Base-by-base conservation (phyloP, 768 basidiomycete genomes). In the Gymnopilus junonius region DNA sequence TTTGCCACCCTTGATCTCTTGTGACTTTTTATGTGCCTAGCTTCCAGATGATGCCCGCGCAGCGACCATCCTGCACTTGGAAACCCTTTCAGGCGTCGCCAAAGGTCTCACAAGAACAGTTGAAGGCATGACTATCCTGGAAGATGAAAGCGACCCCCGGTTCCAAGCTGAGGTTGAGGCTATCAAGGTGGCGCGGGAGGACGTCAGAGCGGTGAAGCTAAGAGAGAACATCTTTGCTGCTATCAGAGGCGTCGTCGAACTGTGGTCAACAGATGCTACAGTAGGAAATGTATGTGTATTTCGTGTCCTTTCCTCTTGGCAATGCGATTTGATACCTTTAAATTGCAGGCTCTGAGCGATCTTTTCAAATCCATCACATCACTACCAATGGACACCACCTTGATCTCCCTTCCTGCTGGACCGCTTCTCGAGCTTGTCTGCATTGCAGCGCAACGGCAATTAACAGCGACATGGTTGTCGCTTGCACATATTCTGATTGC, bases 361-460 rank as follows among this genome's bases (percentile, higher is more conserved):
- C 79, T 97, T 35, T 84, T 95, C 79, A 93, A 92, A 64, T 90
- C 93, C 0, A 91, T 96, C 60, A 94, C 95, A 0, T 87, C 89
- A 2, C 82, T 96, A 31, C 91, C 93, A 0, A 80, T 84, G 2
- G 92, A 95, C 59, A 82, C 78, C 20, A 97, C 94, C 0, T 73
- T 97, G 15, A 80, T 97, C 8, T 91, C 94, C 0, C 82, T 97
- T 0, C 87, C 93, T 2, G 85, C 95, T 8, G 88, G 86, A 6
- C 95, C 95, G 1, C 79, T 98, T 4, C 79, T 95, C n/a, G 89
- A 88, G 68, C 76, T 93, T 35, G 87, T 94, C 25, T 93, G 92
- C 62, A 70, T 86, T 25, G 92, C 93, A 0, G 82, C 86, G 2
- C 87, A 89, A 67, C 80, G 88, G 27, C 88, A 90, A 67, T 77